phyloP scores from a whole-genome alignment of 2,329 filamentous ascomycete species.

The Penicillium sp. region DNA sequence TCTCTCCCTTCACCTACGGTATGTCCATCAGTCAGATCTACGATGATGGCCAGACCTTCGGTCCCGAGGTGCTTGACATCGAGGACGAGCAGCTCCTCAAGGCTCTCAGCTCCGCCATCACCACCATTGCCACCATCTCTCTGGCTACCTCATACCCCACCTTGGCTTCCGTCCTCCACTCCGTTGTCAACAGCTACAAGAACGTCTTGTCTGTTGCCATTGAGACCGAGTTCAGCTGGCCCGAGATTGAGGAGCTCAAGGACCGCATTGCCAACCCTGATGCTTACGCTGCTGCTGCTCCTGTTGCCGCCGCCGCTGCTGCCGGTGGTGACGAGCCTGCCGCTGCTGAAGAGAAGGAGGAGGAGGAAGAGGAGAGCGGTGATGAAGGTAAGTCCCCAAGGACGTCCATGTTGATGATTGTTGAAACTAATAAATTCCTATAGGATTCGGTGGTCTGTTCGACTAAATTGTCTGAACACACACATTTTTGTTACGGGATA shows the following conservation, averaged over 20 bases:
- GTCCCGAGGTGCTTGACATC: slow-evolving; percentile 81
- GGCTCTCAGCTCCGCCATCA: slow-evolving; percentile 74
- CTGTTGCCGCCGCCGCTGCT: slow-evolving; percentile 58
- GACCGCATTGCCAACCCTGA: slow-evolving; percentile 99
- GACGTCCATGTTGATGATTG: not conserved
- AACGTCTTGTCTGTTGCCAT: slow-evolving; percentile 82
- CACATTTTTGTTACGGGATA: slow-evolving; percentile 22
- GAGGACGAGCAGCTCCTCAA: slow-evolving; percentile 90
- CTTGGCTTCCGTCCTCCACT: slow-evolving; percentile 93
- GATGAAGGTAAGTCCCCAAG: slow-evolving; percentile 45
- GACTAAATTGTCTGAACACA: slow-evolving; percentile 45
- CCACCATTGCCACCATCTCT: slow-evolving; percentile 84
- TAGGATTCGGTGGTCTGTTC: slow-evolving; percentile 78
- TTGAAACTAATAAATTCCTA: slow-evolving; percentile 29
- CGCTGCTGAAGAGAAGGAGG: slow-evolving; percentile 53
- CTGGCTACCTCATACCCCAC: slow-evolving; percentile 94
- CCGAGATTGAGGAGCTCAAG: slow-evolving; percentile 96
- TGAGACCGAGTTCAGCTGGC: slow-evolving; percentile 88
- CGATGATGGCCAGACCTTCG: slow-evolving; percentile 93
- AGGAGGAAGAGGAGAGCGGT: slow-evolving; percentile 64
- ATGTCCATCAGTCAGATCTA: slow-evolving; percentile 96
- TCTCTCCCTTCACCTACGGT: slow-evolving; percentile 99
- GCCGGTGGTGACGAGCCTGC: slow-evolving; percentile 50
- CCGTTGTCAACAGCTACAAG: slow-evolving; percentile 97
- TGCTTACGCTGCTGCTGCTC: slow-evolving; percentile 81